Conservation (phyloP, 805 yeast species). For the Metschnikowia cerradonensis region DNA sequence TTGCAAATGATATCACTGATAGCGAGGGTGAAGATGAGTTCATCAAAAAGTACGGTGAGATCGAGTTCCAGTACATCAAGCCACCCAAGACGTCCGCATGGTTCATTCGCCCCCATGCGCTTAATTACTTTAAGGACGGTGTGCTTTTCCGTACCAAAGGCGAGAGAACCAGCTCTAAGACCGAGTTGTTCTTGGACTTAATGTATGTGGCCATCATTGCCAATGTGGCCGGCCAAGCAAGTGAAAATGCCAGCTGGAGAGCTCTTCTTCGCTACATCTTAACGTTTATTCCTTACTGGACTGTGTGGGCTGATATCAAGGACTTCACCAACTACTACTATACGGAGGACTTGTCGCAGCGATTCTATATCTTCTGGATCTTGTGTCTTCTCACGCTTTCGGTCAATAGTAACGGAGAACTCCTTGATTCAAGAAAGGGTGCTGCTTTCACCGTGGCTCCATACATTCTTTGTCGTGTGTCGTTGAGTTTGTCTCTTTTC, state of each 20-base stretch:
- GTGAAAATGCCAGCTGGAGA: conserved; percentile 46
- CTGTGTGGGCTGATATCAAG: conserved; percentile 60
- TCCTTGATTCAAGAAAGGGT: conserved; percentile 33
- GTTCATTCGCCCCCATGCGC: conserved; percentile 53
- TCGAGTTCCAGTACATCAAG: conserved; percentile 44
- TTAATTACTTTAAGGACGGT: conserved; percentile 59
- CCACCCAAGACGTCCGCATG: conserved; percentile 35
- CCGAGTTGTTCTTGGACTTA: conserved; percentile 60
- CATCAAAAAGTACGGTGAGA: conserved; percentile 46
- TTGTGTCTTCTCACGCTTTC: conserved; percentile 46
- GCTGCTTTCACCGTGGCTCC: conserved; percentile 46
- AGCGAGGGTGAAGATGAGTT: conserved; percentile 39
- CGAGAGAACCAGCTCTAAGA: conserved; percentile 48
- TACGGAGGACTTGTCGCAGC: conserved; percentile 56
- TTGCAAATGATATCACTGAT: conserved; percentile 5
- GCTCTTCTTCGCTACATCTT: conserved; percentile 46
- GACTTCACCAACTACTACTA: conserved; percentile 63
- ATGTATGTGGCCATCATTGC: conserved; percentile 63
- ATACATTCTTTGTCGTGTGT: conserved; percentile 45
- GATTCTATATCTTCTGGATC: conserved; percentile 49
- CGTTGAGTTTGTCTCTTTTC: conserved; percentile 29
- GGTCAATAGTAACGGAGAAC: conserved; percentile 41
- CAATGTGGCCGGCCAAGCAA: conserved; percentile 51
- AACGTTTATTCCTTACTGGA: conserved; percentile 56
- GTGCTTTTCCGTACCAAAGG: conserved; percentile 50